phyloP scores from a whole-genome alignment of 2,329 filamentous ascomycete genomes.

The Berkeleyomyces basicola region DNA sequence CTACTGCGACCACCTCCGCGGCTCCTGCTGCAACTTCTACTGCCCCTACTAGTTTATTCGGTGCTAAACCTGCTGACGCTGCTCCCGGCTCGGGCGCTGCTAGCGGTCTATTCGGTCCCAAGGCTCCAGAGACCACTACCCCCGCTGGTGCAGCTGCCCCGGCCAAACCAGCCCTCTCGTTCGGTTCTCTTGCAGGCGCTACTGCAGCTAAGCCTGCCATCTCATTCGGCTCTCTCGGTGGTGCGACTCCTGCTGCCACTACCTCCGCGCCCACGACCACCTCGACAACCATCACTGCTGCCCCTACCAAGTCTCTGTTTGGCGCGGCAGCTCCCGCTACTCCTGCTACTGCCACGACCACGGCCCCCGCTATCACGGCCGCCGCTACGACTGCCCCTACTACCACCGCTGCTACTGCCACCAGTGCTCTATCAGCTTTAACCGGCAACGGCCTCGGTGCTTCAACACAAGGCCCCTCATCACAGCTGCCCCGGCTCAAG shows the following conservation, averaged over 20 bases:
- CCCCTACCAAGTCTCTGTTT: conserved; percentile 11
- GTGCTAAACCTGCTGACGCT: conserved; percentile 11
- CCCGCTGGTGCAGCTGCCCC: conserved; percentile 15
- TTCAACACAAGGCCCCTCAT: conserved; percentile 65
- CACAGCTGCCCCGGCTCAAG: conserved; percentile 77
- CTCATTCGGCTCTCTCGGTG: conserved; percentile 27
- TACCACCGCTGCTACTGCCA: conserved; percentile 18
- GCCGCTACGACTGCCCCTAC: conserved; percentile 12
- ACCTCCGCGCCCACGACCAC: conserved; percentile 4
- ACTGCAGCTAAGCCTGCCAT: conserved; percentile 15
- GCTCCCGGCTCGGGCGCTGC: background rate
- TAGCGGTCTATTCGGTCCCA: conserved; percentile 25
- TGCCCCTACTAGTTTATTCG: conserved; percentile 14
- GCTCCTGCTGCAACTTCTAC: conserved; percentile 10
- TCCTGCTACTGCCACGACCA: conserved; percentile 17
- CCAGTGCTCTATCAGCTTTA: conserved; percentile 22
- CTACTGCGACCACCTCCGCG: conserved; percentile 20
- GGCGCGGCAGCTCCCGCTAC: conserved; percentile 9
- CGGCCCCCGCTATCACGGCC: background rate
- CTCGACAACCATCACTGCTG: background rate
- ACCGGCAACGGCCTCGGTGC: conserved; percentile 36
- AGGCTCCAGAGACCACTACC: conserved; percentile 23
- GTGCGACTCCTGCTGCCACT: conserved; percentile 19
- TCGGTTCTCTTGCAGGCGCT: conserved; percentile 25
- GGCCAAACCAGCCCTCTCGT: conserved; percentile 19